phyloP scores from a whole-genome alignment of 768 basidiomycete species.

The Tylopilus subfusipes region DNA sequence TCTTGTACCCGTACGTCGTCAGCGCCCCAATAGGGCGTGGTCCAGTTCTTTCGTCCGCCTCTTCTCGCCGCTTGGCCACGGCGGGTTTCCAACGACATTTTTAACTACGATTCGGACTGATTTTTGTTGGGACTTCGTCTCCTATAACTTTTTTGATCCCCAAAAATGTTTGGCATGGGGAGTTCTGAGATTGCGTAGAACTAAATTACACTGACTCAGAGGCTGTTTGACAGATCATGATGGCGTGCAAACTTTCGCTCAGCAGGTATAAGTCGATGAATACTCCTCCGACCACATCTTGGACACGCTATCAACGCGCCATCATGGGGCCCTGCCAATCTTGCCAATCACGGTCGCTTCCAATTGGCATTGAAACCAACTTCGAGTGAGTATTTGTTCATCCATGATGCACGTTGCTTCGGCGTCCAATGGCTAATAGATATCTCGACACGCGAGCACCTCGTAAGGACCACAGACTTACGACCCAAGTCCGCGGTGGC shows the following conservation, averaged over 20 bases:
- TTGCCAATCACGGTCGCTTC: not conserved
- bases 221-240: not conserved
- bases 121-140: not conserved
- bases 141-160: not conserved
- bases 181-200: not conserved
- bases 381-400: conserved; percentile 2
- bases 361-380: not conserved
- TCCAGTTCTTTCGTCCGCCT: no score
- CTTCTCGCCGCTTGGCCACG: no score
- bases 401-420: conserved; percentile 1
- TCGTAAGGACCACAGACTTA: conserved; percentile 9
- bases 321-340: not conserved
- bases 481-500: conserved; percentile 20
- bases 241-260: not conserved
- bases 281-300: not conserved
- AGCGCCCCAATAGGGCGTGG: no score
- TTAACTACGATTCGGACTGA: no score
- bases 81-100: no score
- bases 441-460: conserved; percentile 5
- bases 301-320: not conserved
- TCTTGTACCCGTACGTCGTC: no score
- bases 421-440: conserved; percentile 11
- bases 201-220: no score
- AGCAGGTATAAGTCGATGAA: not conserved
- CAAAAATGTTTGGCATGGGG: not conserved